A percentile compares a stretch with the other conserved stretches of the same genome.
Conservation (phyloP, 139 green algal genomes). For the Limnomonas spitsbergensis region DNA sequence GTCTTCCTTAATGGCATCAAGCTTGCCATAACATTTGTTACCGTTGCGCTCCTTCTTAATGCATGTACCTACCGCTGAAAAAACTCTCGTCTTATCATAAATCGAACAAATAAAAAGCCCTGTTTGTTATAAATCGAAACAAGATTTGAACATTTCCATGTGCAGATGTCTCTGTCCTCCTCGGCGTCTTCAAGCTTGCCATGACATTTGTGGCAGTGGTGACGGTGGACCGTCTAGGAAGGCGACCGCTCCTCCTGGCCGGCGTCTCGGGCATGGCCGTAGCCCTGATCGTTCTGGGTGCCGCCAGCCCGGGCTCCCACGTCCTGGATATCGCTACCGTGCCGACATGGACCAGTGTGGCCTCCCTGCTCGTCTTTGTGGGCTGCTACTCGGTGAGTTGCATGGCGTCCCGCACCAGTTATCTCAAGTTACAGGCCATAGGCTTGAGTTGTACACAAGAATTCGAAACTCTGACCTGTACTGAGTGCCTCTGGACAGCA, state of each 20-base stretch:
- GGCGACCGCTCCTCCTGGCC: conserved; percentile 79
- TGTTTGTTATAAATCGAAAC: no score
- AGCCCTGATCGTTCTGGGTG: conserved; percentile 58
- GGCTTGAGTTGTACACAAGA: no score
- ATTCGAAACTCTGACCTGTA: no score
- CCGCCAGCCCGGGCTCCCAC: no score
- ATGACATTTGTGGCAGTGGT: conserved; percentile 83
- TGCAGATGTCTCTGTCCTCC: conserved; percentile 59
- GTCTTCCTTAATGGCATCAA: conserved; percentile 86
- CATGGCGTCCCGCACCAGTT: background rate
- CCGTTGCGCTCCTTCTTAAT: no score
- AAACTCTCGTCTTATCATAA: no score
- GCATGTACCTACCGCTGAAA: no score
- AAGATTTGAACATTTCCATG: no score
- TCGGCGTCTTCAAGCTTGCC: conserved; percentile 87
- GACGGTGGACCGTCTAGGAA: conserved; percentile 37
- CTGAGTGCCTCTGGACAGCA: no score
- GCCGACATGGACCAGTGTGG: conserved; percentile 64
- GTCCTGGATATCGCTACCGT: no score
- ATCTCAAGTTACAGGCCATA: no score
- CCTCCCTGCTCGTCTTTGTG: conserved; percentile 84
- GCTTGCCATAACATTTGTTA: conserved; percentile 80
- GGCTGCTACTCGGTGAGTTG: conserved; percentile 76
- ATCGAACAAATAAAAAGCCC: no score
- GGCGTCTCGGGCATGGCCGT: conserved; percentile 71